Percentiles rank a stretch among this genome's conserved stretches.
phyloP scores from a whole-genome alignment of 2,329 filamentous ascomycete genomes.

The Laburnicola sp. region DNA sequence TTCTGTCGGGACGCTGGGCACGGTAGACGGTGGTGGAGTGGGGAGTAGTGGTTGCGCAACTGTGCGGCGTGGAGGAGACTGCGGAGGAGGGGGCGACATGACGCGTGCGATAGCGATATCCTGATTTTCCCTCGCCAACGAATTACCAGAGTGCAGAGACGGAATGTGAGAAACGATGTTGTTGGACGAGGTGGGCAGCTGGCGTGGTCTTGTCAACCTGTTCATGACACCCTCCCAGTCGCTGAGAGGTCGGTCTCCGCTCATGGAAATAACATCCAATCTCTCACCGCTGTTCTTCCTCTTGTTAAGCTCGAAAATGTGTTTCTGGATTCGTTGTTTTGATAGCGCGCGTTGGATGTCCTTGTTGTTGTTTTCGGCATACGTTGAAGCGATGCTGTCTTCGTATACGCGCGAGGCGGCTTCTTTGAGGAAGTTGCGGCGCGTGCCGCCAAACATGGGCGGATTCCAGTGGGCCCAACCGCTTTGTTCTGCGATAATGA shows the following conservation, averaged over 20 bases:
- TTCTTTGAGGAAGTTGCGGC: constrained; percentile 62
- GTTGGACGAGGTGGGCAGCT: constrained; percentile 19
- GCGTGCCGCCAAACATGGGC: constrained; percentile 51
- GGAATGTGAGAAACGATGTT: constrained; percentile 40
- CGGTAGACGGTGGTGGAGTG: constrained; percentile 34
- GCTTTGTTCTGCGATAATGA: constrained; percentile 56
- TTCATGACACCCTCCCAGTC: constrained; percentile 44
- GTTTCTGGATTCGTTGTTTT: constrained; percentile 48
- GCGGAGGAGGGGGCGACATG: constrained; percentile 18
- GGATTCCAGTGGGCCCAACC: constrained; percentile 62
- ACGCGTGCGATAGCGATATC: constrained; percentile 25
- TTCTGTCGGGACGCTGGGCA: constrained; percentile 27
- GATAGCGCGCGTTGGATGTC: constrained; percentile 46
- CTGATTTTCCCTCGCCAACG: constrained; percentile 18
- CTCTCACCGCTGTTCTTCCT: constrained; percentile 42
- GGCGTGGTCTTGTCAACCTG: constrained; percentile 31
- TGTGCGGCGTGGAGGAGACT: constrained; percentile 25
- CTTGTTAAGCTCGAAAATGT: constrained; percentile 49
- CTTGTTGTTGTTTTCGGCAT: constrained; percentile 38
- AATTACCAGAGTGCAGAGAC: constrained; percentile 24
- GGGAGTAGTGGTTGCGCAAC: constrained; percentile 38
- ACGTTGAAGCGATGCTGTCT: constrained; percentile 49
- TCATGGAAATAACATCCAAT: constrained; percentile 42
- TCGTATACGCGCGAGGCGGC: constrained; percentile 64
- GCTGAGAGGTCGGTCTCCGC: constrained; percentile 47